Percentiles rank a stretch among this genome's conserved stretches.
Evolutionary conservation across 2,329 filamentous ascomycete genomes (phyloP).

Genomic region (Coniella vitis): DNA sequence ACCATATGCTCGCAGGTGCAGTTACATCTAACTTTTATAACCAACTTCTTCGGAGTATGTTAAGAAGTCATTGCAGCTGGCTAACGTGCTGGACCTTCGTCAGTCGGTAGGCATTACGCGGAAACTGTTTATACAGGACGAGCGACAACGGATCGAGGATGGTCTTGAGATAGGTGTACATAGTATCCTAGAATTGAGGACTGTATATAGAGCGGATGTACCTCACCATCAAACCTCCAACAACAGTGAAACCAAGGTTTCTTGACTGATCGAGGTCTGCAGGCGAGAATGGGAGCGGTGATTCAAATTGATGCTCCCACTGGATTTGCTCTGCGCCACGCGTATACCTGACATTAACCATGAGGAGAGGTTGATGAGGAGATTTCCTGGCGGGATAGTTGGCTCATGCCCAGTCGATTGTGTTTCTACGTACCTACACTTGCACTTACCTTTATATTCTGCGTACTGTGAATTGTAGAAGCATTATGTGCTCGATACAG

Average conservation of each 20-base stretch:
- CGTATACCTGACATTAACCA: constrained; percentile 86
- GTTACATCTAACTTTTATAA: no score
- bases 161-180: no score
- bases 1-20: background rate
- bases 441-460: background rate
- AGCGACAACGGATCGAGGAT: no score
- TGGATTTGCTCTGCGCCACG: constrained; percentile 73
- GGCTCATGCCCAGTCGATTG: background rate
- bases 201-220: constrained; percentile 40
- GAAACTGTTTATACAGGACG: no score
- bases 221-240: constrained; percentile 81
- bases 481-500: background rate
- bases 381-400: constrained; percentile 68
- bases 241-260: constrained; percentile 48
- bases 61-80: no score
- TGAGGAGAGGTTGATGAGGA: constrained; percentile 68
- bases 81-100: no score
- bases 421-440: constrained; percentile 6
- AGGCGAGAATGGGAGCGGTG: constrained; percentile 59
- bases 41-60: no score
- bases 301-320: constrained; percentile 32
- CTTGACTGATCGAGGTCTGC: constrained; percentile 68
- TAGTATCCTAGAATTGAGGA: background rate
- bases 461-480: background rate
- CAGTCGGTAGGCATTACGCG: no score